Conservation (phyloP, 2,329 filamentous ascomycete genomes). For the Delphinella strobiligena region DNA sequence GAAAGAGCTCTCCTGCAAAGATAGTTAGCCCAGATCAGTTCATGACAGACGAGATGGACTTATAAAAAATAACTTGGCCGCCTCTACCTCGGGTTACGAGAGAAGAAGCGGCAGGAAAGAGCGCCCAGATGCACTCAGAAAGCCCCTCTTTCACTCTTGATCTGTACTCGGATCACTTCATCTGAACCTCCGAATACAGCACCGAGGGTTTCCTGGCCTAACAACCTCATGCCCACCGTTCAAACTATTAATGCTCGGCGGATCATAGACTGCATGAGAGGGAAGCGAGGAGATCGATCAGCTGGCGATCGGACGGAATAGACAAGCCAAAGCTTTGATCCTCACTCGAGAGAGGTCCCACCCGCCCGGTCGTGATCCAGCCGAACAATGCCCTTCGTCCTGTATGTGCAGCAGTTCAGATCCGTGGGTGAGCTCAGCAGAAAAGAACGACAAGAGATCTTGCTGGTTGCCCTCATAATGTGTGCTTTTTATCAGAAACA, state of each 20-base stretch:
- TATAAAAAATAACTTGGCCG: no score
- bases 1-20: no score
- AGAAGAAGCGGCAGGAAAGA: slow-evolving; percentile 13
- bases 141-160: slow-evolving; percentile 15
- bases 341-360: slow-evolving; percentile 86
- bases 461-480: neutral
- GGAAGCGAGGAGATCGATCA: slow-evolving; percentile 8
- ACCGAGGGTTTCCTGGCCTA: slow-evolving; percentile 1
- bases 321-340: slow-evolving; percentile 93
- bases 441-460: neutral
- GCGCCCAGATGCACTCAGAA: slow-evolving; percentile 10
- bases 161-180: slow-evolving; percentile 6
- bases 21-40: no score
- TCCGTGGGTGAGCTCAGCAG: slow-evolving; percentile 4
- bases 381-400: slow-evolving; percentile 17
- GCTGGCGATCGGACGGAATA: slow-evolving; percentile 26
- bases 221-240: slow-evolving; percentile 9
- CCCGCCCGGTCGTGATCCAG: slow-evolving; percentile 14
- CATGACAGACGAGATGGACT: no score
- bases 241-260: slow-evolving; percentile 3
- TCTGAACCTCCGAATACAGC: slow-evolving; percentile 3
- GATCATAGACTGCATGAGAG: slow-evolving; percentile 7
- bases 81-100: no score
- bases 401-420: slow-evolving; percentile 1
- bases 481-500: neutral